A percentile compares a stretch with the other conserved stretches of the same genome.
Evolutionary conservation across 148 eudicot species (phyloP).

Genomic region (Oxyria digyna): DNA sequence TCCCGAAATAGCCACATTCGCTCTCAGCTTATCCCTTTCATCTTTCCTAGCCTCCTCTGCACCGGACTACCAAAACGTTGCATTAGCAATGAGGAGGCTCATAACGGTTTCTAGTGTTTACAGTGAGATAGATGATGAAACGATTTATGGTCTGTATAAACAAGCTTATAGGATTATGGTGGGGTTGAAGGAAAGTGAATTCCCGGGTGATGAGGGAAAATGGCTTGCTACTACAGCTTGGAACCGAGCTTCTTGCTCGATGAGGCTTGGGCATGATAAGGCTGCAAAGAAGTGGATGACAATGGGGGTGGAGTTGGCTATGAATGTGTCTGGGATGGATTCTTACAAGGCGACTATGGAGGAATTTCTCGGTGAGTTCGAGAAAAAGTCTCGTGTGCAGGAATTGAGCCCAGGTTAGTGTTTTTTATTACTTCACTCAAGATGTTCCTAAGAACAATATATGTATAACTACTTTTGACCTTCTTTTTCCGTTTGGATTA

Average conservation of each 20-base stretch:
- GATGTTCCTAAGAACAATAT: too few relatives aligned
- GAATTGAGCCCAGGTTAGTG: conserved; percentile 1
- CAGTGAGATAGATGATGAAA: conserved; percentile 62
- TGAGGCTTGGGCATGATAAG: conserved; percentile 53
- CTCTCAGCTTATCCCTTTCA: conserved; percentile 58
- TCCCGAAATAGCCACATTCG: conserved; percentile 61
- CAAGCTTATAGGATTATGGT: conserved; percentile 88
- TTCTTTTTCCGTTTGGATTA: too few relatives aligned
- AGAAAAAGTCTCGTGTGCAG: conserved; percentile 29
- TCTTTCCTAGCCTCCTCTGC: conserved; percentile 51
- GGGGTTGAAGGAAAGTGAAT: conserved; percentile 80
- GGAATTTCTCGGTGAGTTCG: conserved; percentile 47
- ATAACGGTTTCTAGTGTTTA: conserved; percentile 34
- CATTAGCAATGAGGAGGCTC: conserved; percentile 53
- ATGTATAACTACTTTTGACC: too few relatives aligned
- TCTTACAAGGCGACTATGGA: conserved; percentile 70
- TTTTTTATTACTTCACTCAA: not conserved
- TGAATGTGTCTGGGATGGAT: conserved; percentile 70
- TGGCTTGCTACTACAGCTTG: conserved; percentile 96
- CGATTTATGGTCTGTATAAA: conserved; percentile 45
- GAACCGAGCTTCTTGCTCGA: conserved; percentile 82
- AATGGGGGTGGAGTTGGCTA: conserved; percentile 69
- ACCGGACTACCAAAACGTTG: conserved; percentile 64
- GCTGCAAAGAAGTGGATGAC: conserved; percentile 80
- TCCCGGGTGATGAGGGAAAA: conserved; percentile 73